These are phyloP conservation scores for Logfia minima DNA, from an alignment of 129 eudicot species.

Conservation along the genomic window DNA sequence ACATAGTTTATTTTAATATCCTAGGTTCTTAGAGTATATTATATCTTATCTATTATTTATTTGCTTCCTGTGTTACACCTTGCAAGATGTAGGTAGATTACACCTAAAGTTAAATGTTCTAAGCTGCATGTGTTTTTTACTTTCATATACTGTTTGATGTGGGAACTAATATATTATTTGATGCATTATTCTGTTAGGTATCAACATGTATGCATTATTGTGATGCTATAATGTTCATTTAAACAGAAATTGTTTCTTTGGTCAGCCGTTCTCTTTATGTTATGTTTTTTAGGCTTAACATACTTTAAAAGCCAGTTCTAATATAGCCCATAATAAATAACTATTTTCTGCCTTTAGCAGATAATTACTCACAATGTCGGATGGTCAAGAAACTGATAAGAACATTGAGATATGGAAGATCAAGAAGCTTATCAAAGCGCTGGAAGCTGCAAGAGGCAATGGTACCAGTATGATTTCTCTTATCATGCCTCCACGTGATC, in stretches of 20 bases:
- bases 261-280: not conserved
- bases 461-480: constrained; percentile 47
- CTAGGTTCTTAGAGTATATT: not conserved
- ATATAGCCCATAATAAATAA: not conserved
- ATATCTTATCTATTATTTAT: not conserved
- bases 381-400: constrained; percentile 46
- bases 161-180: not conserved
- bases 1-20: too few species aligned
- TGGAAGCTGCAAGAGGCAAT: constrained; percentile 46
- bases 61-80: not conserved
- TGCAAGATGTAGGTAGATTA: not conserved
- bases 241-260: not conserved
- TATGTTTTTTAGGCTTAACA: not conserved
- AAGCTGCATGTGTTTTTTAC: not conserved
- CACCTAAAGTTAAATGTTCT: not conserved
- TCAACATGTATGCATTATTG: constrained; percentile 5
- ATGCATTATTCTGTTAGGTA: not conserved
- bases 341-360: constrained; percentile 14
- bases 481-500: constrained; percentile 48
- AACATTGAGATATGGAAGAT: constrained; percentile 46
- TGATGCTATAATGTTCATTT: not conserved
- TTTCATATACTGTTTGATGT: not conserved
- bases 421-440: constrained; percentile 40
- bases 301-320: too few species aligned
- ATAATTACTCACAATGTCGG: constrained; percentile 34